Conservation (phyloP, 768 basidiomycete genomes). For the Suillus hirtellus region DNA sequence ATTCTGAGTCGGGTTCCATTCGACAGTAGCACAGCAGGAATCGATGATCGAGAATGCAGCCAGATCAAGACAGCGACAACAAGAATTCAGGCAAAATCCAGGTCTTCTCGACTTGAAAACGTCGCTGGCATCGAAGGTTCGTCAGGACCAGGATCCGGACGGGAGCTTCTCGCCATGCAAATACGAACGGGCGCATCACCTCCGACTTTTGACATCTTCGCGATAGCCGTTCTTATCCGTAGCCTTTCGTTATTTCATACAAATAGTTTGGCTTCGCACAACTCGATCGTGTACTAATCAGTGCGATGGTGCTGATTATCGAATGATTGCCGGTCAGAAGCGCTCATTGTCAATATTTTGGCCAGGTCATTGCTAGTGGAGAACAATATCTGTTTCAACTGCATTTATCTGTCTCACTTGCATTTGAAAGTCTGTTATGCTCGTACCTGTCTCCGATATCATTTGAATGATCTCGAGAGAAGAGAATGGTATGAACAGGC, state of each 20-base stretch:
- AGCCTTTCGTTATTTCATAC: neutral
- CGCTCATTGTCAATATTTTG: neutral
- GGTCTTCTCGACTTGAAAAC: neutral
- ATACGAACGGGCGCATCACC: neutral
- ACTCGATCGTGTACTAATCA: neutral
- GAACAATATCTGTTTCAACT: neutral
- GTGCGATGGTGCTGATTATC: neutral
- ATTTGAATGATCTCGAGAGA: neutral
- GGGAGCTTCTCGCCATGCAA: neutral
- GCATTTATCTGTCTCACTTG: neutral
- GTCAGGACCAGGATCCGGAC: neutral
- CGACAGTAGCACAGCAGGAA: neutral
- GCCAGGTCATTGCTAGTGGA: neutral
- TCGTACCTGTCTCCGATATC: neutral
- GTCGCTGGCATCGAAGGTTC: neutral
- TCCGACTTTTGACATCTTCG: neutral
- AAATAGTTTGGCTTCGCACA: neutral
- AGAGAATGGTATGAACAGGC: neutral
- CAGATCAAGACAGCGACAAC: neutral
- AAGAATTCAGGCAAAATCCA: neutral
- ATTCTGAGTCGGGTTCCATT: neutral
- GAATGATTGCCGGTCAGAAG: conserved; percentile 1
- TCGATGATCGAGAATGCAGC: neutral
- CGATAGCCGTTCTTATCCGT: neutral
- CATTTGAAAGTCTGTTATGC: neutral